Percentiles rank a stretch among this genome's conserved stretches.
Conservation (phyloP, 139 green algal species). For the Chloropicon primus region DNA sequence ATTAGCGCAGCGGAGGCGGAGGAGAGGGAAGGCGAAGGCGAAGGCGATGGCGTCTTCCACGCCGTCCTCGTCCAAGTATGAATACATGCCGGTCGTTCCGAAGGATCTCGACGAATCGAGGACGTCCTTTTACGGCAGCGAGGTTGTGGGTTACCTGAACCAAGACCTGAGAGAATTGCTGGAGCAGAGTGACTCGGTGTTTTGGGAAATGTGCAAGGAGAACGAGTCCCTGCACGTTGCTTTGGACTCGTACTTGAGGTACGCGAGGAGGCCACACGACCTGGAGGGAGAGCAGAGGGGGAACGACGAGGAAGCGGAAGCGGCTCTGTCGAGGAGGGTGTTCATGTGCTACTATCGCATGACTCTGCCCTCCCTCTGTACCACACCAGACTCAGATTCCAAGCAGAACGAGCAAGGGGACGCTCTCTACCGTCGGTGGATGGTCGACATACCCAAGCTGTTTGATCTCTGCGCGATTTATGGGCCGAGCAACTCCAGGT, state of each 20-base stretch:
- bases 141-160: background rate
- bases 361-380: background rate
- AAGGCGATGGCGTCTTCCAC: too few species aligned
- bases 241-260: background rate
- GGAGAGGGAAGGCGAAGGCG: background rate
- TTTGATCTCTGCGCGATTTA: slow-evolving; percentile 59
- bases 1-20: background rate
- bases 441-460: slow-evolving; percentile 57
- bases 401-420: background rate
- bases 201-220: background rate
- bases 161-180: background rate
- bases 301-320: too few species aligned
- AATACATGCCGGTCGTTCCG: background rate
- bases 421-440: background rate
- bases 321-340: background rate
- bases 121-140: background rate
- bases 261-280: background rate
- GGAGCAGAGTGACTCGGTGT: background rate
- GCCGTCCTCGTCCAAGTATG: too few species aligned
- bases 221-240: background rate
- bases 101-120: background rate
- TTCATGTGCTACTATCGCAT: background rate
- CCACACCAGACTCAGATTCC: background rate
- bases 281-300: too few species aligned
- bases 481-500: slow-evolving; percentile 25